Evolutionary conservation across 768 basidiomycete genomes (phyloP).

Genomic region (Phylloporus arenicola): DNA sequence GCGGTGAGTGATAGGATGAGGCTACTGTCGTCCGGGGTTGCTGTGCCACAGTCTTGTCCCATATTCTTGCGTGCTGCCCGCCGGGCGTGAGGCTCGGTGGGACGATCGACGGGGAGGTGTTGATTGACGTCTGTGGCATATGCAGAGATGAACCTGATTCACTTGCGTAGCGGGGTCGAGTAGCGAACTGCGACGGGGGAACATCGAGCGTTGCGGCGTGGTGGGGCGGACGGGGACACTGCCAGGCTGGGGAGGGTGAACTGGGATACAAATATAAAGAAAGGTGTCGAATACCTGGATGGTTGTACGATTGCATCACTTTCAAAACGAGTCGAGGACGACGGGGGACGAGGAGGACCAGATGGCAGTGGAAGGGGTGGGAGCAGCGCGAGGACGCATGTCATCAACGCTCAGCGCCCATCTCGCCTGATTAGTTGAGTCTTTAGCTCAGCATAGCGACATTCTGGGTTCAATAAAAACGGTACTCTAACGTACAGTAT

Average conservation of each 20-base stretch:
- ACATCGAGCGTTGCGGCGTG: constrained; percentile 19
- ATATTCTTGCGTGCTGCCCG: constrained; percentile 14
- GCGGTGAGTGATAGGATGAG: constrained; percentile 9
- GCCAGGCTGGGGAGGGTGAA: constrained; percentile 16
- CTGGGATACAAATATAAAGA: background rate
- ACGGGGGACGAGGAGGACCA: background rate
- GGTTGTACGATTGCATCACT: constrained; percentile 30
- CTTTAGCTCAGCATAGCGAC: background rate
- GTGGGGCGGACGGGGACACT: constrained; percentile 15
- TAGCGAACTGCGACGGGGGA: constrained; percentile 4
- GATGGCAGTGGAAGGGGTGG: constrained; percentile 1
- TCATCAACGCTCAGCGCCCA: constrained; percentile 16
- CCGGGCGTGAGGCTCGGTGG: constrained; percentile 25
- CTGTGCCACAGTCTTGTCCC: constrained; percentile 15
- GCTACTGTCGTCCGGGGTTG: constrained; percentile 9
- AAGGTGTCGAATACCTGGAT: constrained; percentile 20
- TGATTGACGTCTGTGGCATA: background rate
- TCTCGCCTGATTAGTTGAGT: constrained; percentile 14
- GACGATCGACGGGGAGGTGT: constrained; percentile 9
- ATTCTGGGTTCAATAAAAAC: constrained; percentile 11
- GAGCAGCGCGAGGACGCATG: constrained; percentile 1
- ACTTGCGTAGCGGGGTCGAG: constrained; percentile 21
- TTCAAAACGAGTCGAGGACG: no score
- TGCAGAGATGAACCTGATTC: constrained; percentile 8
- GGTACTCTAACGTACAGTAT: constrained; percentile 44